These are phyloP conservation scores for Cyclotella sp. DNA, from an alignment of 108 stramenopile species.

Conservation along the genomic window DNA sequence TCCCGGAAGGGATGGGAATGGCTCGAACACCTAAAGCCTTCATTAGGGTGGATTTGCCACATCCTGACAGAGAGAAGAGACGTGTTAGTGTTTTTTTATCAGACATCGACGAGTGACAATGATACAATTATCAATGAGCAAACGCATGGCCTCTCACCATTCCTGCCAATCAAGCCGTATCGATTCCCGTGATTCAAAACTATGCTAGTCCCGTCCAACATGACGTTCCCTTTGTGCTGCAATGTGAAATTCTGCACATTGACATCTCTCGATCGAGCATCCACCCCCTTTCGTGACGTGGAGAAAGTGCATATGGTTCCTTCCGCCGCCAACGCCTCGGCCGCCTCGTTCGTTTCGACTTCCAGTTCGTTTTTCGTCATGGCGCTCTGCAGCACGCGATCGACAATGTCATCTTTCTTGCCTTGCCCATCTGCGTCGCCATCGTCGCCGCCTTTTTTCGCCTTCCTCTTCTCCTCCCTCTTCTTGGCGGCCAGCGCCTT, in stretches of 20 bases:
- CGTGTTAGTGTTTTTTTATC: neutral
- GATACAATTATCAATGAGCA: neutral
- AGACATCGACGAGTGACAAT: neutral
- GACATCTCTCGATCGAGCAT: slow-evolving; percentile 90
- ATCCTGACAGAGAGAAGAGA: slow-evolving; percentile 30
- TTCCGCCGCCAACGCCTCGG: slow-evolving; percentile 76
- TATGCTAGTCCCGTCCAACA: slow-evolving; percentile 94
- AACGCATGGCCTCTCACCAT: slow-evolving; percentile 51
- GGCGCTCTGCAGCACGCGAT: slow-evolving; percentile 14
- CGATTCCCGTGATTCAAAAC: slow-evolving; percentile 97
- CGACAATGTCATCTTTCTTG: slow-evolving; percentile 45
- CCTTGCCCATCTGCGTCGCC: slow-evolving; percentile 65
- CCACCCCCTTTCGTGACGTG: slow-evolving; percentile 73
- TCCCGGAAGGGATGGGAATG: slow-evolving; percentile 94
- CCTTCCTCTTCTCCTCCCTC: slow-evolving; percentile 74
- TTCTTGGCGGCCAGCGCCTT: slow-evolving; percentile 86
- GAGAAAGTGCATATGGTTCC: slow-evolving; percentile 90
- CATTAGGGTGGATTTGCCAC: slow-evolving; percentile 92
- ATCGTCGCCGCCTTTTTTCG: slow-evolving; percentile 55
- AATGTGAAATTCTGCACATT: slow-evolving; percentile 95
- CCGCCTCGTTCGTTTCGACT: slow-evolving; percentile 36
- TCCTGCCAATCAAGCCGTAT: slow-evolving; percentile 89
- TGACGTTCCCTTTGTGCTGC: slow-evolving; percentile 89
- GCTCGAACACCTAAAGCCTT: slow-evolving; percentile 91
- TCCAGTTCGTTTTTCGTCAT: slow-evolving; percentile 6